These are phyloP conservation scores for Starmerella khaoyaiensis DNA, from an alignment of 805 yeast species.

Conservation along the genomic window DNA sequence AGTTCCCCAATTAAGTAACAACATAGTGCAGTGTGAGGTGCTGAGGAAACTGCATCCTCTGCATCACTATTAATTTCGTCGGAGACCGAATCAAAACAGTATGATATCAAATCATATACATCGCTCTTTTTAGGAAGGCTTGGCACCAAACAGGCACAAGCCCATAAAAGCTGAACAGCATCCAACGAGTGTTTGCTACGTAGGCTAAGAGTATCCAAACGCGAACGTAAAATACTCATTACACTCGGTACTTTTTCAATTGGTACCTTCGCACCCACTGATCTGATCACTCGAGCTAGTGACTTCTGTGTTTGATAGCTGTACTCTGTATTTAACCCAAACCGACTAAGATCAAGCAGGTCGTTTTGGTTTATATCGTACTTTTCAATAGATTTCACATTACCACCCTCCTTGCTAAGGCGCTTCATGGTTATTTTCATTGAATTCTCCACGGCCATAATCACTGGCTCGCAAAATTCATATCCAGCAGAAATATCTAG, in stretches of 20 bases:
- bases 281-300: constrained; percentile 3
- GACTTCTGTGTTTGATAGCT: constrained; percentile 5
- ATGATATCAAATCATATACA: constrained; percentile 15
- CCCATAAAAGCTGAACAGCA: constrained; percentile 15
- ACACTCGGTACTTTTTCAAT: not conserved
- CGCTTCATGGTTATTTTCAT: no score
- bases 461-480: no score
- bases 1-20: constrained; percentile 17
- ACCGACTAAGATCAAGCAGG: constrained; percentile 1
- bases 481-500: no score
- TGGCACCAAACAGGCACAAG: constrained; percentile 5
- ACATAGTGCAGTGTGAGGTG: constrained; percentile 12
- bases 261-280: constrained; percentile 6
- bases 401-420: no score
- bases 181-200: constrained; percentile 8
- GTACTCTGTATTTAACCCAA: constrained; percentile 5
- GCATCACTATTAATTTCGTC: not conserved
- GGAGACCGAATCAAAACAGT: constrained; percentile 13
- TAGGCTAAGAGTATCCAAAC: constrained; percentile 3
- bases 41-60: not conserved
- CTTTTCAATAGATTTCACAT: not conserved
- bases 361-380: no score
- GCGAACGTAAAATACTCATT: not conserved
- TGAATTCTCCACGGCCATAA: no score
- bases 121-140: constrained; percentile 6